These are phyloP conservation scores for Verticillium nubilum DNA, from an alignment of 2,329 filamentous ascomycete genomes.

Conservation along the genomic window DNA sequence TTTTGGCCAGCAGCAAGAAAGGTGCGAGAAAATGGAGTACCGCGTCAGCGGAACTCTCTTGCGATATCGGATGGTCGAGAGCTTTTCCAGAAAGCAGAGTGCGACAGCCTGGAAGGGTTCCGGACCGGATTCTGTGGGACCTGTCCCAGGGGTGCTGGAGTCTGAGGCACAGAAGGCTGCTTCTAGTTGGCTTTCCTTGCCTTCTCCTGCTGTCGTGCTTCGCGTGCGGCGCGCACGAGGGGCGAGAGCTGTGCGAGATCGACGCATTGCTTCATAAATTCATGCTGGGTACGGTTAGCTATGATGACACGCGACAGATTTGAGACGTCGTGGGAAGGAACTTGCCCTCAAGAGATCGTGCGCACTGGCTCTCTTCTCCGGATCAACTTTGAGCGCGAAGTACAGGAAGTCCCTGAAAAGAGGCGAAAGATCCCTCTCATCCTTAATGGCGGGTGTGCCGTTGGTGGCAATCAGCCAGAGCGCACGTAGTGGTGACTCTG, in stretches of 20 bases:
- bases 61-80: background rate
- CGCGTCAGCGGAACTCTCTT: background rate
- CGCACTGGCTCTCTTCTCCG: constrained; percentile 91
- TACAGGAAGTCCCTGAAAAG: constrained; percentile 89
- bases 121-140: background rate
- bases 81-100: background rate
- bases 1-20: background rate
- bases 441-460: constrained; percentile 91
- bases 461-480: constrained; percentile 96
- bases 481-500: constrained; percentile 86
- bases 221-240: constrained; percentile 77
- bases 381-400: constrained; percentile 92
- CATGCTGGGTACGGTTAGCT: constrained; percentile 48
- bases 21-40: background rate
- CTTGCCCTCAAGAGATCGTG: constrained; percentile 88
- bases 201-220: constrained; percentile 82
- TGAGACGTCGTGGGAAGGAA: constrained; percentile 1
- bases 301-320: background rate
- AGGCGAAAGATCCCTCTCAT: constrained; percentile 73
- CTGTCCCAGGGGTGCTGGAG: background rate
- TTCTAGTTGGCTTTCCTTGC: constrained; percentile 55
- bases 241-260: constrained; percentile 75
- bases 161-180: background rate
- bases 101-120: background rate
- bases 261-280: constrained; percentile 73